Evolutionary conservation across 2,329 filamentous ascomycete genomes (phyloP), one percentile per base, ranked within the genome.

Genomic region (Cadophora sp.): DNA sequence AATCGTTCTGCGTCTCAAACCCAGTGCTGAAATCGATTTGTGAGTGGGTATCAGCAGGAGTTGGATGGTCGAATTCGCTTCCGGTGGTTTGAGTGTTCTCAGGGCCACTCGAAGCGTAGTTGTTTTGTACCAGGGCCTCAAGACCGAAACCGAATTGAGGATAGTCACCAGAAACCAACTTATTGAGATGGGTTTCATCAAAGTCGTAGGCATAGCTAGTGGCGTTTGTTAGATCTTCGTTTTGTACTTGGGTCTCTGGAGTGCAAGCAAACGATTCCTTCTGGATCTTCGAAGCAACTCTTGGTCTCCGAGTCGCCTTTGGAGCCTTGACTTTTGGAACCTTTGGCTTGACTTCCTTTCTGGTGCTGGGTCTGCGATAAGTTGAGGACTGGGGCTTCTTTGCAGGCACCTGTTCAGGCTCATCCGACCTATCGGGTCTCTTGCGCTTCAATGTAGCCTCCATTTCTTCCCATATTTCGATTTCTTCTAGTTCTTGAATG

Each of bases 301-400:
- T 20, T 43, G 55, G 14, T 24, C 27, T 41, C 13, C 33, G 41
- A 20, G 36, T 41, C 7, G 8, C 5, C 33, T 58, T 58, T 1
- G 55, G 3, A 24, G n/a, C 36, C 36, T 58, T 58, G 20, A n/a
- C 2, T 18, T 43, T 58, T 5, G 36, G 36, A 22, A 11, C n/a
- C 18, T 48, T 20, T 13, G 45, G 18, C n/a, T 48, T 48, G 20
- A n/a, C n/a, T 20, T 58, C 55, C 55, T 58, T 58, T 5, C 33
- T 41, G 4, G 36, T 58, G 20, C 55, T 58, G 22, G 55, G 55
- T 58, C 55, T 58, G 4, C 55, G 55, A 58, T 58, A 58, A 39
- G 33, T 13, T 16, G 13, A n/a, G 39, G 36, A 27, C 36, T 58
- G 41, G 20, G 33, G 13, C 36, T 58, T 58, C 55, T 43, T 58